Evolutionary conservation across 257 asterid species (phyloP), one percentile per base, ranked within the genome.

Genomic region (Capsicum rhomboideum): DNA sequence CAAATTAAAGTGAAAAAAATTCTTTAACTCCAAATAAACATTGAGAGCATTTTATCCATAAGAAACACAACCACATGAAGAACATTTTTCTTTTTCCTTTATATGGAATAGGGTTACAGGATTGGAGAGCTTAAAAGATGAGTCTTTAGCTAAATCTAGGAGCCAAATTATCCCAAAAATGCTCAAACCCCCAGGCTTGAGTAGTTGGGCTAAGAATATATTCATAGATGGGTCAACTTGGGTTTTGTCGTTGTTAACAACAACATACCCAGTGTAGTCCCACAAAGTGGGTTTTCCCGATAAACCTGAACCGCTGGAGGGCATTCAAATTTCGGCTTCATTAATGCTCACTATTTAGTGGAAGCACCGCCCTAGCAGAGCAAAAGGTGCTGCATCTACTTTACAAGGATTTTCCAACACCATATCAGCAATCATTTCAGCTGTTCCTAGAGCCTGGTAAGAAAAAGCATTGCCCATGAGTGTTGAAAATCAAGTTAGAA

Each of bases 401-500:
- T 85, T 89, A 52, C 64, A 89, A 52, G 97, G 92, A 92, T 89
- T 93, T 82, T 88, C 93, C 90, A 94, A 81, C 72, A 96, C 94
- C 97, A 92, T 90, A 88, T 96, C 92, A 83, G 83, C 92, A 72
- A 96, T 85, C 99, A 96, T 89, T 89, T 96, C 99, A 84, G 99
- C 98, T 54, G 99, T 96, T 85, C 97, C 99, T 85, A 92, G 28
- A 79, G 99, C 98, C 98, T 93, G 92, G 54, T 49, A 61, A 58
- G 6, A 83, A 23, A 78, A 44, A 79, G 81, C 31, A 67, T 55
- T 23, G n/a, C 52, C 59, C 4, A 40, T 53, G 17, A 68, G 68
- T 10, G 75, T 75, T 66, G 74, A 66, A 69, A 53, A 55, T 69
- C 50, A 49, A 74, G 79, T 50, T 21, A 46, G 40, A 74, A 74